Evolutionary conservation across 2,329 filamentous ascomycete genomes (phyloP).

Genomic region (Cladophialophora psammophila): DNA sequence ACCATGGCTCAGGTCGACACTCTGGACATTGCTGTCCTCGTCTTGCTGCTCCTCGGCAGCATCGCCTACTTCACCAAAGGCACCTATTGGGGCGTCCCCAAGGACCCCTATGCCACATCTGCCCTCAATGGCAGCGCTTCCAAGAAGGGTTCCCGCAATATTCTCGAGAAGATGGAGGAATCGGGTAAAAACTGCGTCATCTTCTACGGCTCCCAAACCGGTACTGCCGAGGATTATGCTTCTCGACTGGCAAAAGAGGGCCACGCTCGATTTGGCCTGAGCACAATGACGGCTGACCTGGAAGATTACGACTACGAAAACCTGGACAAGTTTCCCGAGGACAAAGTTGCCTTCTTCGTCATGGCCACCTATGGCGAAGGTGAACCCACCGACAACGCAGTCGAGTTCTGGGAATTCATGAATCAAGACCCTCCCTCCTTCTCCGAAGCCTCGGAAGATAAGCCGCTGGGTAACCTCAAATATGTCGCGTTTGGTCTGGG

Average conservation of each 20-base stretch:
- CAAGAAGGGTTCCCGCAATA: constrained; percentile 85
- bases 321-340: constrained; percentile 83
- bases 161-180: constrained; percentile 95
- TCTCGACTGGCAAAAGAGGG: constrained; percentile 96
- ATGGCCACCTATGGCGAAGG: constrained; percentile 98
- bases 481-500: constrained; percentile 96
- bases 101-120: constrained; percentile 84
- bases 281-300: constrained; percentile 97
- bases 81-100: constrained; percentile 85
- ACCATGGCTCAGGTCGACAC: constrained; percentile 95
- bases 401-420: constrained; percentile 98
- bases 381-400: constrained; percentile 97
- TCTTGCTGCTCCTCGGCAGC: constrained; percentile 82
- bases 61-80: constrained; percentile 98
- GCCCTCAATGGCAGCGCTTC: constrained; percentile 72
- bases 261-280: constrained; percentile 91
- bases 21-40: constrained; percentile 90
- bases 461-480: constrained; percentile 81
- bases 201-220: constrained; percentile 98
- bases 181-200: constrained; percentile 95
- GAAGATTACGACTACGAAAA: constrained; percentile 98
- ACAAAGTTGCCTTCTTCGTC: constrained; percentile 94
- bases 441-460: constrained; percentile 66
- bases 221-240: constrained; percentile 97
- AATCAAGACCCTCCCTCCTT: constrained; percentile 81